Conservation (phyloP, 352 stramenopile genomes). For the Phytopythium mirpurense region DNA sequence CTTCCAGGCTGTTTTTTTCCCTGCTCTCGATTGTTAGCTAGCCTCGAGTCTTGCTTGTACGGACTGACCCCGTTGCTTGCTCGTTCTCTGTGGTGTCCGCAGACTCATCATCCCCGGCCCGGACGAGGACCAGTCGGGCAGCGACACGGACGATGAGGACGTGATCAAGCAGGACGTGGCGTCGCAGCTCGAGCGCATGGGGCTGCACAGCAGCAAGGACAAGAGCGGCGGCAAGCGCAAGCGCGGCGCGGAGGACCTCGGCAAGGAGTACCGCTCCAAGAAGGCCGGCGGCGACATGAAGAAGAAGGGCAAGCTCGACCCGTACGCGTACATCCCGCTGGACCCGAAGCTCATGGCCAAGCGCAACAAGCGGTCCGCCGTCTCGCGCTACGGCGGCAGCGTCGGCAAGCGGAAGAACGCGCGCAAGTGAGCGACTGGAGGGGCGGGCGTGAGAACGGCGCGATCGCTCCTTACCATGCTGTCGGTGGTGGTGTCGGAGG, state of each 20-base stretch:
- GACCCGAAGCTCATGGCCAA: conserved; percentile 94
- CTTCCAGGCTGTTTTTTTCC: too few relatives aligned
- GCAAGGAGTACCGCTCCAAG: conserved; percentile 92
- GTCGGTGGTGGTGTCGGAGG: neutral
- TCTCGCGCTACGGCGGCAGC: conserved; percentile 71
- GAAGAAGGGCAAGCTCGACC: conserved; percentile 96
- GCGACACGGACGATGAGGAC: conserved; percentile 62
- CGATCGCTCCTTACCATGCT: neutral
- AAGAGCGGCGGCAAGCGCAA: conserved; percentile 36
- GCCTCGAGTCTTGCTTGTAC: too few relatives aligned
- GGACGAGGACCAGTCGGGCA: conserved; percentile 48
- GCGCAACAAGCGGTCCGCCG: conserved; percentile 79
- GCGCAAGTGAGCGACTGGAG: conserved; percentile 26
- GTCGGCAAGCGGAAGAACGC: conserved; percentile 73
- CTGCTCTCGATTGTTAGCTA: conserved; percentile 1
- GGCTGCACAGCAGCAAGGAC: conserved; percentile 45
- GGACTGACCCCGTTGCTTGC: too few relatives aligned
- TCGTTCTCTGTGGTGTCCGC: conserved; percentile 7
- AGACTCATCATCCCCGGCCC: conserved; percentile 78
- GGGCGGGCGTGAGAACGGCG: too few relatives aligned
- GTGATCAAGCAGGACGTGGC: conserved; percentile 83
- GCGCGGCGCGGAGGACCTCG: conserved; percentile 62
- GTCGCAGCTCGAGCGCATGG: conserved; percentile 79
- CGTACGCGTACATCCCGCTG: conserved; percentile 97
- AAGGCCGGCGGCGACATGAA: conserved; percentile 96